phyloP scores from a whole-genome alignment of 129 eudicot genomes.

The Helianthus annuus region HanXRQr2.0-SUNRISE NC_035442.2:164345957-164346456 shows the following conservation, averaged over 20 bases:
- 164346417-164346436: not conserved
- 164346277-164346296: too few species aligned
- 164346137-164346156: constrained; percentile 13
- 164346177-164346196: constrained; percentile 20
- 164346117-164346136: not conserved
- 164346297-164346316: too few species aligned
- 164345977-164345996: constrained; percentile 12
- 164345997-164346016: constrained; percentile 18
- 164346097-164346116: not conserved
- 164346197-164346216: not conserved
- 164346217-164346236: not conserved
- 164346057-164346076: too few species aligned
- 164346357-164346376: constrained; percentile 3
- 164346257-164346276: too few species aligned
- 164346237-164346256: too few species aligned
- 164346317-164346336: not conserved
- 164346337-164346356: not conserved
- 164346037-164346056: too few species aligned
- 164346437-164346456: constrained; percentile 16
- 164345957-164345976: constrained; percentile 20
- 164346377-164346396: not conserved
- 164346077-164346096: constrained; percentile 17
- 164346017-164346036: not conserved
- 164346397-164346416: not conserved
- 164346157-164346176: constrained; percentile 23